Percentiles rank a stretch among this genome's conserved stretches.
Conservation (phyloP, 352 stramenopile genomes). For the Elongisporangium undulatum region DNA sequence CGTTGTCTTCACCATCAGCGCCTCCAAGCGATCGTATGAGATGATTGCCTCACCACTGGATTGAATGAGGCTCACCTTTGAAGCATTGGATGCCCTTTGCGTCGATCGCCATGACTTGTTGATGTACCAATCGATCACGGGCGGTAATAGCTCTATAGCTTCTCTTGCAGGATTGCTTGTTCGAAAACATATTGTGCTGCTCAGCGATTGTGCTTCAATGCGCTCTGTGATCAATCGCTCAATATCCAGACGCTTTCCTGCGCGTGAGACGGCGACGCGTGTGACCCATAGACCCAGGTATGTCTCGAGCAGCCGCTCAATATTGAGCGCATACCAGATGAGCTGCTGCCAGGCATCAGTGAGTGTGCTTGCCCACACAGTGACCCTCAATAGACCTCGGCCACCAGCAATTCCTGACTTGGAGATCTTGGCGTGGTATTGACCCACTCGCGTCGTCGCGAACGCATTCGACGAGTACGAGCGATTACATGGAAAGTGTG, state of each 20-base stretch:
- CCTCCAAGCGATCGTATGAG: too few relatives aligned
- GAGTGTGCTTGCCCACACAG: conserved; percentile 1
- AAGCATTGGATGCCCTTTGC: too few relatives aligned
- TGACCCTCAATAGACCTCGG: not conserved
- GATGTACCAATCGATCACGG: conserved; percentile 11
- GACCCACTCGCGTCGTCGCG: not conserved
- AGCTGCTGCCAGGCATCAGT: conserved; percentile 10
- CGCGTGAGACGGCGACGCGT: conserved; percentile 3
- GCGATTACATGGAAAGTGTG: conserved; percentile 7
- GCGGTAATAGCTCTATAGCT: not conserved
- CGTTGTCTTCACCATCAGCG: too few relatives aligned
- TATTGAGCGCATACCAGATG: conserved; percentile 8
- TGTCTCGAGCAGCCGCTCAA: conserved; percentile 8
- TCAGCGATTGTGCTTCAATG: conserved; percentile 1
- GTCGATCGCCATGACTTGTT: conserved; percentile 1
- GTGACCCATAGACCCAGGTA: conserved; percentile 8
- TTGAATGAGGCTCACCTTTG: too few relatives aligned
- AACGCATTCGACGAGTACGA: conserved; percentile 4
- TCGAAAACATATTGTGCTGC: conserved; percentile 4
- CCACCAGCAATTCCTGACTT: not conserved
- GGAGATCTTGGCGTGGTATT: conserved; percentile 4
- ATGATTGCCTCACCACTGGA: too few relatives aligned
- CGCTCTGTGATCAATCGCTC: conserved; percentile 7
- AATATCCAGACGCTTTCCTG: conserved; percentile 5
- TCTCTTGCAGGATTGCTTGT: conserved; percentile 1